Evolutionary conservation across 257 asterid genomes (phyloP).

Genomic region (Penstemon eatonii): DNA sequence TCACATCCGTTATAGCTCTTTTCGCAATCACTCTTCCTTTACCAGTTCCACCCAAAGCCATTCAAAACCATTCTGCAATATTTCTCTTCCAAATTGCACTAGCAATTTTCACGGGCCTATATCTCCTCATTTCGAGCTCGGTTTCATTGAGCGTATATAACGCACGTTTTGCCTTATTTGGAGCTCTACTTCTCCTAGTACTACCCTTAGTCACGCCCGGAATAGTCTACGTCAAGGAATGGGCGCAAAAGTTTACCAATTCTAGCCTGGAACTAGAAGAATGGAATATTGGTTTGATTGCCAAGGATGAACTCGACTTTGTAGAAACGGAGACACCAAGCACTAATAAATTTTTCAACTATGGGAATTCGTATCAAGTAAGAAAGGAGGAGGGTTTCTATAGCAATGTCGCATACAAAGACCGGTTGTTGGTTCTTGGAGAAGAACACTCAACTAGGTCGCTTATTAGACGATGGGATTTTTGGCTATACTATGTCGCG

Average conservation of each 20-base stretch:
- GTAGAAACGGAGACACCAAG: slow-evolving; percentile 21
- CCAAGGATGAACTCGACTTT: slow-evolving; percentile 33
- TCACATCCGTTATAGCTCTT: slow-evolving; percentile 36
- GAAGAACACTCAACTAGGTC: slow-evolving; percentile 54
- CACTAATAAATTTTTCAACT: slow-evolving; percentile 1
- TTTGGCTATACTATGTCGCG: slow-evolving; percentile 64
- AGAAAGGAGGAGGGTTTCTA: slow-evolving; percentile 22
- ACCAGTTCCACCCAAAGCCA: slow-evolving; percentile 25
- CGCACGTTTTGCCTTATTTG: slow-evolving; percentile 38
- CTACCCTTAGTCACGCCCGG: slow-evolving; percentile 38
- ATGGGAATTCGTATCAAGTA: slow-evolving; percentile 18
- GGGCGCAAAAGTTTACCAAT: slow-evolving; percentile 14
- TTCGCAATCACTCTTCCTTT: slow-evolving; percentile 33
- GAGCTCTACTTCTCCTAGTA: slow-evolving; percentile 49
- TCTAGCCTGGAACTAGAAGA: slow-evolving; percentile 22
- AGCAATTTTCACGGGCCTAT: slow-evolving; percentile 50
- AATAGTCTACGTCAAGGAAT: slow-evolving; percentile 22
- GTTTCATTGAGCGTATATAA: slow-evolving; percentile 27
- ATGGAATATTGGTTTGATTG: slow-evolving; percentile 22
- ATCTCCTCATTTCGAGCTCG: slow-evolving; percentile 47
- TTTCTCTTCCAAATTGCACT: slow-evolving; percentile 40
- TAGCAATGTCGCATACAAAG: slow-evolving; percentile 24
- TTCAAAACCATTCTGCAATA: slow-evolving; percentile 30
- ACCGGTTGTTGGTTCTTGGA: slow-evolving; percentile 41
- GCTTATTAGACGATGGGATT: slow-evolving; percentile 45